phyloP scores from a whole-genome alignment of 768 basidiomycete genomes.

The Suillus occidentalis region DNA sequence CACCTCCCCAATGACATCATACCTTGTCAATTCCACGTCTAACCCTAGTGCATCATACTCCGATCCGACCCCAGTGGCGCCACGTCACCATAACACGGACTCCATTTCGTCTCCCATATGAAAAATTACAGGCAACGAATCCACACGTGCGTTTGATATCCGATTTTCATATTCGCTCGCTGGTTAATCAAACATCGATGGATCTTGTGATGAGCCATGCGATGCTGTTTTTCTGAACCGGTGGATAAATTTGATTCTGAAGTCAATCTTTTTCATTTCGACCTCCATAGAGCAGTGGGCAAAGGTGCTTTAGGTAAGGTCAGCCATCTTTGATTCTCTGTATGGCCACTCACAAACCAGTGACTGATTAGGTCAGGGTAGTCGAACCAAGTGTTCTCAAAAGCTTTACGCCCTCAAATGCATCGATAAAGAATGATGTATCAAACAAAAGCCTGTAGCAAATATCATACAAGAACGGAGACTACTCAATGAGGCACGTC shows the following conservation, averaged over 20 bases:
- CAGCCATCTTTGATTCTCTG: conserved; percentile 12
- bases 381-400: conserved; percentile 92
- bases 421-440: conserved; percentile 93
- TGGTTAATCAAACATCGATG: conserved; percentile 74
- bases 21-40: too few species aligned
- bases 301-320: conserved; percentile 99
- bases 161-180: too few species aligned
- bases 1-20: too few species aligned
- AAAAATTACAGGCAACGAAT: too few species aligned
- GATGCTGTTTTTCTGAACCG: conserved; percentile 64
- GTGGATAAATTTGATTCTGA: conserved; percentile 87
- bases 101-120: too few species aligned
- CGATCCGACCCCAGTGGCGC: too few species aligned
- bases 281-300: conserved; percentile 92
- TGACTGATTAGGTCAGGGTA: conserved; percentile 76
- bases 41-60: too few species aligned
- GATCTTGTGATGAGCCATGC: conserved; percentile 51
- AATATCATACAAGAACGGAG: conserved; percentile 94
- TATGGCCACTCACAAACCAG: conserved; percentile 11
- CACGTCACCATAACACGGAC: too few species aligned
- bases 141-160: too few species aligned
- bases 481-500: conserved; percentile 82
- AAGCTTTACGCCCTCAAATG: conserved; percentile 95
- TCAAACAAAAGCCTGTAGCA: conserved; percentile 86
- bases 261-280: conserved; percentile 92